Conservation (phyloP, 225 moss, liverwort and hornwort genomes). For the Climacium dendroides region DNA sequence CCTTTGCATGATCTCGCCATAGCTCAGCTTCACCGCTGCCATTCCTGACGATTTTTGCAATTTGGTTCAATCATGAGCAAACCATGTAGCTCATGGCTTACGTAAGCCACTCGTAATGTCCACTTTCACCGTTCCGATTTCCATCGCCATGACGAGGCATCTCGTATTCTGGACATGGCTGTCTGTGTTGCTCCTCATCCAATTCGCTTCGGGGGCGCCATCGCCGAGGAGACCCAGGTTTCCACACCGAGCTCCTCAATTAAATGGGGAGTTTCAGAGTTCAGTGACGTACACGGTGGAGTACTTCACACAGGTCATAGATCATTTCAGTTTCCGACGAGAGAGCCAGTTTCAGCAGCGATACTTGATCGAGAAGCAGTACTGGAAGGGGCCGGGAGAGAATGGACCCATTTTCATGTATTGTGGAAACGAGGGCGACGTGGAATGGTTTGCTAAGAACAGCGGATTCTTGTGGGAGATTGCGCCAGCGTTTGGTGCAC, state of each 20-base stretch:
- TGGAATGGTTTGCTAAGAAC: conserved; percentile 94
- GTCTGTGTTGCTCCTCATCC: neutral
- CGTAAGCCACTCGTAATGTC: neutral
- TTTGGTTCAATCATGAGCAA: neutral
- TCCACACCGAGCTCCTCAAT: neutral
- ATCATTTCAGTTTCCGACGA: conserved; percentile 75
- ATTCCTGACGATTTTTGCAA: neutral
- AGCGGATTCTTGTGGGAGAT: conserved; percentile 91
- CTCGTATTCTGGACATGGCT: neutral
- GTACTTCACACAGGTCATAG: conserved; percentile 71
- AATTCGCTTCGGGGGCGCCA: neutral
- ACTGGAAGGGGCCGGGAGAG: conserved; percentile 44
- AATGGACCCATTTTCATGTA: conserved; percentile 81
- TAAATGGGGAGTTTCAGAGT: neutral
- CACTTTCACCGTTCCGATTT: neutral
- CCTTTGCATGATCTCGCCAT: neutral
- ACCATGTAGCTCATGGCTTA: neutral
- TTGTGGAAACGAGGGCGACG: conserved; percentile 96
- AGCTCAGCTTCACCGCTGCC: neutral
- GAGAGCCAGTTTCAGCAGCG: conserved; percentile 64
- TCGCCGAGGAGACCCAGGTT: neutral
- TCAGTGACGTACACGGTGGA: conserved; percentile 29
- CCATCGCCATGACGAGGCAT: neutral
- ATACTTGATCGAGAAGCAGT: conserved; percentile 46
- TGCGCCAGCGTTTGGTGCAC: conserved; percentile 65